phyloP scores from a whole-genome alignment of 1,284 basidiomycete genomes.

The Ceratobasidium sp. region DNA sequence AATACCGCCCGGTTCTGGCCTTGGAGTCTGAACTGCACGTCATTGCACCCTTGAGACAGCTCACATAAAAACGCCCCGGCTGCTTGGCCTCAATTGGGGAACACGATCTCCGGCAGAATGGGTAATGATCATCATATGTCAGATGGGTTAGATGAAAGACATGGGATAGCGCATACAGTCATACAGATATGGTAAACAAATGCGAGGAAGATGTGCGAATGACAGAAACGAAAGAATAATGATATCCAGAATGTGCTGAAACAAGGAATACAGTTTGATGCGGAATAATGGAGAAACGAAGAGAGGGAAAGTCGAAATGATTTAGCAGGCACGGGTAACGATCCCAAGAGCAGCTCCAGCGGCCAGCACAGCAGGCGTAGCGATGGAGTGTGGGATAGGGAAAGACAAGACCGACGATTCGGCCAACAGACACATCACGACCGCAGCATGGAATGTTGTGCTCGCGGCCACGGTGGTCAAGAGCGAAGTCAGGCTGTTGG shows the following conservation, averaged over 20 bases:
- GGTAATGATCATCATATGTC: constrained; percentile 9
- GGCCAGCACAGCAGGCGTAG: constrained; percentile 24
- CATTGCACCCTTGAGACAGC: constrained; percentile 22
- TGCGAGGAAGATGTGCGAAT: neutral
- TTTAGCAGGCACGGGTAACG: neutral
- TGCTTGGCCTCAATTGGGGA: neutral
- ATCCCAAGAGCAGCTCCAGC: constrained; percentile 23
- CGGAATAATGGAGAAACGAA: constrained; percentile 6
- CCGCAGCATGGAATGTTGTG: constrained; percentile 24
- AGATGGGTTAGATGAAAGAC: constrained; percentile 4
- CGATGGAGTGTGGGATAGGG: neutral
- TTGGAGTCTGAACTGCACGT: neutral
- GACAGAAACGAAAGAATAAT: constrained; percentile 23
- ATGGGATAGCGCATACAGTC: neutral
- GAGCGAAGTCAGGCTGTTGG: constrained; percentile 1
- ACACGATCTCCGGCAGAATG: neutral
- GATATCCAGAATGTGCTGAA: constrained; percentile 23
- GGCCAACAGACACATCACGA: constrained; percentile 22
- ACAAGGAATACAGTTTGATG: constrained; percentile 13
- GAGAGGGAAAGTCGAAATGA: constrained; percentile 9
- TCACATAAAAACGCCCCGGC: constrained; percentile 11
- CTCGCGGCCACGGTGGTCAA: constrained; percentile 16
- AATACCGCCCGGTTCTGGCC: neutral
- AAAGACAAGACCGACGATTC: constrained; percentile 13
- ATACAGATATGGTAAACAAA: neutral